Base-by-base conservation (phyloP, 192 early-diverging fungal genomes). In the Podila minutissima region DNA sequence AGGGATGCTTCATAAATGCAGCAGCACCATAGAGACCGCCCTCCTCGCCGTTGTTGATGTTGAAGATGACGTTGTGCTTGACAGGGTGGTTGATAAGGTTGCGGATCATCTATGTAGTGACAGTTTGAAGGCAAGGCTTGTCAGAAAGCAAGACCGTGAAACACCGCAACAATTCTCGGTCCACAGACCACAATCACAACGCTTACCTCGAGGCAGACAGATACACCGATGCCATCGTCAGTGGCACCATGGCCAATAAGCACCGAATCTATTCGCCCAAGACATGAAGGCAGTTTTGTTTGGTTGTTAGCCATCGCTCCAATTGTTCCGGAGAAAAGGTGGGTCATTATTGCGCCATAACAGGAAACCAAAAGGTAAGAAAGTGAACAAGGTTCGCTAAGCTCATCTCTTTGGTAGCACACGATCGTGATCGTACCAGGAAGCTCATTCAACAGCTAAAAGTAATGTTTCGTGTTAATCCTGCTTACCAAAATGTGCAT, bases 11-110 rank as follows among this genome's bases (percentile, higher is more conserved):
- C 31, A 90, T 87, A 76, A 93, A 90, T 5, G 86, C 77, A 22
- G 74, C 81, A 11, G 92, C 90, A 13, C 92, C 92, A 73, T 86
- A 78, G 22, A 93, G 75, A 0, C 91, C 92, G 66, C 71, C 79
- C 67, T 93, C 92, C 78, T 93, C 92, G 46, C 88, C 88, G 76
- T 92, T 92, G 72, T 93, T 92, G 60, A 93, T 90, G 82, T 92
- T 89, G 68, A 93, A 89, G 15, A 93, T 74, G 48, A 93, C 84
- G 5, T 88, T 86, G 58, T 92, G 86, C 22, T 86, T 79, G 29
- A 87, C 85, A n/a, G 90, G 92, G 41, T 86, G 82, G 26, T 73
- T 64, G 28, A 88, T 82, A 69, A 93, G 77, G 61, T 86, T 92
- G 50, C 90, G 89, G 53, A 91, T 71, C 57, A 91, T 73, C 83